phyloP scores from a whole-genome alignment of 768 basidiomycete species.

The Collybia sp. region DNA sequence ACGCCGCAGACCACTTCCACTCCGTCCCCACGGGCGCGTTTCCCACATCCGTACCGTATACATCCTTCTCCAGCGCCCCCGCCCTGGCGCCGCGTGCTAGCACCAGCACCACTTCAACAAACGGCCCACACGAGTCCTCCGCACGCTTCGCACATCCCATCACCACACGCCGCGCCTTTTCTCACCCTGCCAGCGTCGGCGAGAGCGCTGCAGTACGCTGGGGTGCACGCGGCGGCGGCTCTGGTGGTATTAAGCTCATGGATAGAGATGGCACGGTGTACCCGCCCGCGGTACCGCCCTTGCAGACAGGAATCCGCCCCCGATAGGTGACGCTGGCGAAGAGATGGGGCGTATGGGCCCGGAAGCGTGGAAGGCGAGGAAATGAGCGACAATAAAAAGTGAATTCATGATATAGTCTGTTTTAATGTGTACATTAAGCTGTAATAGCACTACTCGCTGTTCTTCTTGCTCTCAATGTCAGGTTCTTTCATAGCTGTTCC shows the following conservation, averaged over 20 bases:
- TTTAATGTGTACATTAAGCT: too few relatives aligned
- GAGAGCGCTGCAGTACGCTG: conserved; percentile 43
- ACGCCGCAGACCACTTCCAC: too few relatives aligned
- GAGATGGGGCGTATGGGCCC: conserved; percentile 42
- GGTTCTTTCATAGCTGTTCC: too few relatives aligned
- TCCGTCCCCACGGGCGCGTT: too few relatives aligned
- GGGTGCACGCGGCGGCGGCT: conserved; percentile 33
- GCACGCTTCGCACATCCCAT: conserved; percentile 13
- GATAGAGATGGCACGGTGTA: conserved; percentile 32
- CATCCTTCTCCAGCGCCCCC: too few relatives aligned
- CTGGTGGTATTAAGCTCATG: conserved; percentile 38
- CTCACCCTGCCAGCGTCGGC: conserved; percentile 39
- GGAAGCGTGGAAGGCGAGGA: conserved; percentile 44
- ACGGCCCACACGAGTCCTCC: too few relatives aligned
- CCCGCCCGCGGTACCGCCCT: conserved; percentile 25
- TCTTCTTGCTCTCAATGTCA: too few relatives aligned
- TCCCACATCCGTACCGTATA: too few relatives aligned
- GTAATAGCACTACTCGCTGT: too few relatives aligned
- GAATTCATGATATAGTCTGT: too few relatives aligned
- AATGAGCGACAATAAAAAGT: conserved; percentile 17
- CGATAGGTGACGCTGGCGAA: conserved; percentile 37
- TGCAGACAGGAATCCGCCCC: conserved; percentile 42
- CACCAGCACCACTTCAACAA: too few relatives aligned
- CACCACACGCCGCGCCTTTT: conserved; percentile 35
- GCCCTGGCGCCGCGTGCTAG: too few relatives aligned